Evolutionary conservation across 768 basidiomycete species (phyloP), one percentile per base, ranked within the genome.

Genomic region (Botryobasidium botryosum): DNA sequence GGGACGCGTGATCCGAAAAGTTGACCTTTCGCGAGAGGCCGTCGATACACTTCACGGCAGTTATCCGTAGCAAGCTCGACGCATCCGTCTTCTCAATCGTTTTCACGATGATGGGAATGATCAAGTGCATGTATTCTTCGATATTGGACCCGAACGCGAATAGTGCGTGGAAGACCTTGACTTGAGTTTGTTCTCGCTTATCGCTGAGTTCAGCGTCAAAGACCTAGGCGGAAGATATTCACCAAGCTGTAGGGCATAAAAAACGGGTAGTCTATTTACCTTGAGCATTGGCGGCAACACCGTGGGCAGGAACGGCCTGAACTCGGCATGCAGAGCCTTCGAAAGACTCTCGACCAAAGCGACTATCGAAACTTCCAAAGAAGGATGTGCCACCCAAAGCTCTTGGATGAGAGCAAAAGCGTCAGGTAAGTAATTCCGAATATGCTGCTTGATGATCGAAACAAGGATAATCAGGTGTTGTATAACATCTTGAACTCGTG

Each of bases 111-210:
- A 91, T 79, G 0, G 94, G 94, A 41, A 99, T 82, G 50, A 96
- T 81, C 31, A 99, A 77, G 61, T 97, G 92, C 13, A 97, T 69
- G 60, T 96, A 97, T 58, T 99, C 94, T 59, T 99, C 94, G 48
- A 97, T 82, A 59, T 91, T 96, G 2, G 84, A 71, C 4, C 94
- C 94, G 55, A 99, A 97, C 0, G 90, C 87, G 53, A 86, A 70
- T 59, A 96, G 85, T 0, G 92, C 88, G 55, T 91, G 85, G 46
- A 97, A 85, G 46, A 96, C 79, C 57, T 90, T 87, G 57, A 84
- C 79, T 52, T 88, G 85, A 0, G 79, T 82, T 42, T 63, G 64
- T 53, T 75, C 72, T 25, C 80, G 68, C 57, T 85, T 81, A 44
- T 92, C 88, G 13, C 71, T 78, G 20, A 77, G 61, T 40, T 90